Base-by-base conservation (phyloP, 2,329 filamentous ascomycete genomes). In the Diaporthe ilicicola region DNA sequence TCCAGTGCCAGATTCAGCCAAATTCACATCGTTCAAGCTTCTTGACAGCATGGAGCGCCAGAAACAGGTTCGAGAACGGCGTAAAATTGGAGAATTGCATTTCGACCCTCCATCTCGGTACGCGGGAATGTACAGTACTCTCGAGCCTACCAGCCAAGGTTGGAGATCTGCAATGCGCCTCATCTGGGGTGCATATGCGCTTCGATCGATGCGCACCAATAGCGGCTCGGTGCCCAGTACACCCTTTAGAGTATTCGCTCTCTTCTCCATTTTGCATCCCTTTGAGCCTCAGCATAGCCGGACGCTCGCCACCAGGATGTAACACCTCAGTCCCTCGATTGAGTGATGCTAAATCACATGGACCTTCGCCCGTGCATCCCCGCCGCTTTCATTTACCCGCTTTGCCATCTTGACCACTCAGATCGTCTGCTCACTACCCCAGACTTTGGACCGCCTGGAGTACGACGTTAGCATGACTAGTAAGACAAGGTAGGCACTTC, bases 161-260 rank as follows among this genome's bases (percentile, higher is more conserved):
- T 29, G 56, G 50, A 55, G 46, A 59, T 55, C 69, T 59, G 53
- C 29, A 72, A 42, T 62, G 53, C 66, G 27, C 67, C 70, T 59
- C 55, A 69, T 70, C 70, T 72, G 67, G 67, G 70, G 67, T 70
- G 62, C 67, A 67, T 72, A 70, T 67, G 54, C 24, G 42, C 39
- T 44, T 42, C 39, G 53, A 53, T 29, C 44, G 67, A 72, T 53
- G 70, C 70, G 70, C 70, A 67, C 70, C 70, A 72, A 72, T 72
- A 42, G 67, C 65, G 34, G 48, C 32, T 67, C 22, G 39, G n/a
- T 46, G 42, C 19, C 59, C 59, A 64, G 29, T 10, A 37, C 44
- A 37, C 19, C 34, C 29, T 48, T 42, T 12, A 27, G n/a, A 50
- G 24, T 64, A 8, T 37, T 50, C 29, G 44, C 59, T 50, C 50